phyloP scores from a whole-genome alignment of 1,284 basidiomycete species.

The Athelia sp. region DNA sequence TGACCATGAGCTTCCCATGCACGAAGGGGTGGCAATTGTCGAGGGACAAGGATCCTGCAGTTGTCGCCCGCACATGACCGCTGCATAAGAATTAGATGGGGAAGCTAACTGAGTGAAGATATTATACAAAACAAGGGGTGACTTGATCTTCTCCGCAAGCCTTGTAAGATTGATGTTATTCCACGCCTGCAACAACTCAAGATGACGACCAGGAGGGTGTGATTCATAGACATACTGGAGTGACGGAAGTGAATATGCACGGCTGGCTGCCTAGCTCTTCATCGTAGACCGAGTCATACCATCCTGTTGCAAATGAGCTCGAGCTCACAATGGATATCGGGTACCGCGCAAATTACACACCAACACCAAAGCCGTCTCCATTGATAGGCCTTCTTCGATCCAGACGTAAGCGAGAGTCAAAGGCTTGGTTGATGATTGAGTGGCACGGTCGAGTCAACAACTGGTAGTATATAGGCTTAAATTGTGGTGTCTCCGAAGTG shows the following conservation, averaged over 20 bases:
- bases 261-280: slow-evolving; percentile 81
- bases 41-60: slow-evolving; percentile 79
- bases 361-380: slow-evolving; percentile 96
- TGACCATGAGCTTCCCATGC: slow-evolving; percentile 83
- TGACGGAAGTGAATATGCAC: slow-evolving; percentile 96
- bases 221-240: slow-evolving; percentile 55
- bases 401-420: slow-evolving; percentile 84
- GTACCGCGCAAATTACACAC: slow-evolving; percentile 41
- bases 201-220: not conserved
- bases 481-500: slow-evolving; percentile 4
- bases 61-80: slow-evolving; percentile 88
- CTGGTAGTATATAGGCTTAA: slow-evolving; percentile 28
- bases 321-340: not conserved
- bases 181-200: slow-evolving; percentile 65
- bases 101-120: not conserved
- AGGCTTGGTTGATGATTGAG: slow-evolving; percentile 95
- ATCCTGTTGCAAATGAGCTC: slow-evolving; percentile 40
- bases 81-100: slow-evolving; percentile 30
- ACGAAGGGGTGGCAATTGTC: slow-evolving; percentile 95
- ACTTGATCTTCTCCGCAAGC: slow-evolving; percentile 92
- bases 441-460: slow-evolving; percentile 89
- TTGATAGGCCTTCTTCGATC: slow-evolving; percentile 83
- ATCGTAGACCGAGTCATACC: slow-evolving; percentile 81
- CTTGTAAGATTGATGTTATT: slow-evolving; percentile 88
- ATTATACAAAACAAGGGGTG: slow-evolving; percentile 85